Conservation (phyloP, 1,284 basidiomycete genomes). For the Tilletia caries region DNA sequence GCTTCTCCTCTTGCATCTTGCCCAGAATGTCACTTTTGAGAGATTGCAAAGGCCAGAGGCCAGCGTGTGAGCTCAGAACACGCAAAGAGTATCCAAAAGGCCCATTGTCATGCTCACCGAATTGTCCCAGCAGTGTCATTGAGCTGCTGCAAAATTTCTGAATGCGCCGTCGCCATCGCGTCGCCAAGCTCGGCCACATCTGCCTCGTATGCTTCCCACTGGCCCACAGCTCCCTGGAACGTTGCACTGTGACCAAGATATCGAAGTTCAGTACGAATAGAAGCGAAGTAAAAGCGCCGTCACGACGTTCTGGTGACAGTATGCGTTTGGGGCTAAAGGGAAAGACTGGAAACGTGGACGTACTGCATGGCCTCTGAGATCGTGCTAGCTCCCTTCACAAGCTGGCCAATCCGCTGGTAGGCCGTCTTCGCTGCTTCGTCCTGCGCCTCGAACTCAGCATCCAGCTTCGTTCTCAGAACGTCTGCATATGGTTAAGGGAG, state of each 20-base stretch:
- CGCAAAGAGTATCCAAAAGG: too few species aligned
- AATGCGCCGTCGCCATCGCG: not conserved
- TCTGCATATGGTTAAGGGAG: not conserved
- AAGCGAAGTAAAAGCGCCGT: too few species aligned
- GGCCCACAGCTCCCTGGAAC: not conserved
- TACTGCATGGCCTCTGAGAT: constrained; percentile 3
- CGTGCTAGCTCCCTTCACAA: not conserved
- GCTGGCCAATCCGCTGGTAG: not conserved
- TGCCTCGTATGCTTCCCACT: not conserved
- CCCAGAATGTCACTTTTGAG: not conserved
- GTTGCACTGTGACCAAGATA: not conserved
- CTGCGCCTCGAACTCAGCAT: not conserved
- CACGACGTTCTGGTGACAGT: too few species aligned
- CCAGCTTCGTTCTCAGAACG: not conserved
- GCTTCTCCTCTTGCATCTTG: not conserved
- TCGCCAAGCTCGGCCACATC: not conserved
- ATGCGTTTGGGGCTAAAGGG: not conserved
- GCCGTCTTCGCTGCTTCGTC: constrained; percentile 1
- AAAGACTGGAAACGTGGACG: too few species aligned
- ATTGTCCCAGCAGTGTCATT: not conserved
- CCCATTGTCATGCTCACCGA: not conserved
- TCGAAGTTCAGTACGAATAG: not conserved
- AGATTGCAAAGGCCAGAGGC: too few species aligned
- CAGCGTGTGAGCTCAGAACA: too few species aligned
- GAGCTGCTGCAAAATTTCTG: not conserved